Conservation (phyloP, 1,284 basidiomycete species). For the Tausonia pullulans region DNA sequence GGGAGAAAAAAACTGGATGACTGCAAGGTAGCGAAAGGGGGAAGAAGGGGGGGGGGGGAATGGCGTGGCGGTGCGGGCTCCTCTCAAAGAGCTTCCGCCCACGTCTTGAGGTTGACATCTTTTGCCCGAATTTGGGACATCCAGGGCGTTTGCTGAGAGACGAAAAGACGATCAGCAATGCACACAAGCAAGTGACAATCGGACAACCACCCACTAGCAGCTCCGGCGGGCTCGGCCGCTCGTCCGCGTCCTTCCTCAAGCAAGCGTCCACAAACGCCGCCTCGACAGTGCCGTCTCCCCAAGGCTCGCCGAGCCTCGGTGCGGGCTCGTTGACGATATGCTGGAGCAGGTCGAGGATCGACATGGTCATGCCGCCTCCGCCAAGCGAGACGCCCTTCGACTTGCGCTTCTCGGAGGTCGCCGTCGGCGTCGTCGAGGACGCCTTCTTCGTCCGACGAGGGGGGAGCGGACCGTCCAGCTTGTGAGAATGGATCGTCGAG, state of each 20-base stretch:
- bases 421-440: neutral
- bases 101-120: constrained; percentile 48
- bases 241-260: constrained; percentile 68
- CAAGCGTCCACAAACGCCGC: constrained; percentile 72
- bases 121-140: constrained; percentile 16
- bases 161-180: constrained; percentile 11
- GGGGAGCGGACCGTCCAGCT: constrained; percentile 17
- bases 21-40: neutral
- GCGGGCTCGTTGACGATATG: constrained; percentile 97
- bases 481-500: constrained; percentile 31
- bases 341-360: constrained; percentile 89
- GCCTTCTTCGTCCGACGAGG: neutral
- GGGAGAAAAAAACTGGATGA: too few relatives aligned
- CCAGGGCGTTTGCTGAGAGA: constrained; percentile 49
- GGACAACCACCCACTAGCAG: constrained; percentile 43
- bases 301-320: constrained; percentile 45
- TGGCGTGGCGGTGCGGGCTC: too few relatives aligned
- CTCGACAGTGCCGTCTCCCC: constrained; percentile 50
- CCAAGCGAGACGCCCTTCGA: constrained; percentile 76
- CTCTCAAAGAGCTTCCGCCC: constrained; percentile 39
- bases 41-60: neutral
- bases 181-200: neutral
- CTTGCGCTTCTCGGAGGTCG: constrained; percentile 39
- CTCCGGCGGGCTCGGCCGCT: constrained; percentile 66
- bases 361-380: constrained; percentile 88